Conservation (phyloP, 441 rosid genomes). For the Iberis amara region DNA sequence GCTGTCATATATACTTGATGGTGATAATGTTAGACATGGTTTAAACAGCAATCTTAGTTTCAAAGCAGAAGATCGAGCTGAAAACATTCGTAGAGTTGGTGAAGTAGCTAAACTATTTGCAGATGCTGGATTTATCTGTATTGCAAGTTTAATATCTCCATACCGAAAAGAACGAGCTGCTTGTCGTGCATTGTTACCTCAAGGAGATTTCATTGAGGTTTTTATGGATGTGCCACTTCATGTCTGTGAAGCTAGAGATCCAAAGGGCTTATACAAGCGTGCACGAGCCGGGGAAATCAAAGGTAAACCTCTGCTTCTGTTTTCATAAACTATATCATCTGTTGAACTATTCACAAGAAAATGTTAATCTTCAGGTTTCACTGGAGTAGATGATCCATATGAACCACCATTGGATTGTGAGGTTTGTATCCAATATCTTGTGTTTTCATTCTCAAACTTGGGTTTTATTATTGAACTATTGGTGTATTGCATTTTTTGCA, state of each 20-base stretch:
- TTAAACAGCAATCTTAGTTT: slow-evolving; percentile 52
- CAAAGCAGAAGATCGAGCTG: slow-evolving; percentile 50
- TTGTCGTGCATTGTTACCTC: slow-evolving; percentile 46
- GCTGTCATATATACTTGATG: slow-evolving; percentile 55
- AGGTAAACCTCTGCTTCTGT: slow-evolving; percentile 29
- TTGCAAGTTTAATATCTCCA: slow-evolving; percentile 60
- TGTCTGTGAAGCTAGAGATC: slow-evolving; percentile 60
- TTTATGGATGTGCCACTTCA: slow-evolving; percentile 58
- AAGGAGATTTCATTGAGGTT: slow-evolving; percentile 64
- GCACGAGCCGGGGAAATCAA: slow-evolving; percentile 64
- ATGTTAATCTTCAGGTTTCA: slow-evolving; percentile 41
- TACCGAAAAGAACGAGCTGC: slow-evolving; percentile 50
- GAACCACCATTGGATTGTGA: slow-evolving; percentile 65
- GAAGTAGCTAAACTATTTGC: slow-evolving; percentile 63
- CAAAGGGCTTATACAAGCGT: slow-evolving; percentile 61
- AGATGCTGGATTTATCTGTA: slow-evolving; percentile 63
- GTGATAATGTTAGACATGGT: slow-evolving; percentile 65
- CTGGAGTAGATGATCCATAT: slow-evolving; percentile 65
- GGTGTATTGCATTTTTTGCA: no score
- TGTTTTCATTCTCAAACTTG: background rate
- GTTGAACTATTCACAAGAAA: background rate
- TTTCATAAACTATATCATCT: background rate
- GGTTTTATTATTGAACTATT: background rate
- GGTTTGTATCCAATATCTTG: slow-evolving; percentile 41
- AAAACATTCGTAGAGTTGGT: slow-evolving; percentile 62